Evolutionary conservation across 75 land plant species (phyloP).

Genomic region (Sequoia sempervirens): DNA sequence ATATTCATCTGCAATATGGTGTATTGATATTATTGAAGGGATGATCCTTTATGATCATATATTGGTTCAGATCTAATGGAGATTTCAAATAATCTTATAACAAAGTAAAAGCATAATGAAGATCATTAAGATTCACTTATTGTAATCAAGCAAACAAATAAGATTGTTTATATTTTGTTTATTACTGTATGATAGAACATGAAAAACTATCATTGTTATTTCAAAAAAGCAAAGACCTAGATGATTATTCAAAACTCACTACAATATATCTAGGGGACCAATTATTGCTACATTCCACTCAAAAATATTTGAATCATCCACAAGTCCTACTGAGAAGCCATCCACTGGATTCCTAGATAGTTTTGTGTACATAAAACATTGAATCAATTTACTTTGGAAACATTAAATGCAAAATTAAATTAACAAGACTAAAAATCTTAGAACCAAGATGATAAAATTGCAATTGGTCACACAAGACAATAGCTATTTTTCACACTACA

Average conservation of each 20-base stretch:
- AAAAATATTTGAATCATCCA: slow-evolving; percentile 82
- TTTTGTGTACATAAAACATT: slow-evolving; percentile 31
- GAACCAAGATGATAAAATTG: background rate
- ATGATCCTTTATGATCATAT: background rate
- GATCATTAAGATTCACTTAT: background rate
- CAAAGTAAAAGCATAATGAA: too few species aligned
- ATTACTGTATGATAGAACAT: background rate
- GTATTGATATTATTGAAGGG: too few species aligned
- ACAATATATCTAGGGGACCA: slow-evolving; percentile 89
- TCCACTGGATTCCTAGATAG: slow-evolving; percentile 80
- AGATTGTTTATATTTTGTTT: background rate
- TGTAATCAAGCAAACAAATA: background rate
- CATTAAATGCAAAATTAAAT: background rate
- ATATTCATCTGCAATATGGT: background rate
- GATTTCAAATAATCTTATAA: background rate
- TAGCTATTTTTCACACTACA: background rate
- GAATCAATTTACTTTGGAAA: background rate
- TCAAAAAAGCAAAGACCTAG: background rate
- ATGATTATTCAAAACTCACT: slow-evolving; percentile 44
- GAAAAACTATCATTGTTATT: background rate
- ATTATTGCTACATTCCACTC: slow-evolving; percentile 95
- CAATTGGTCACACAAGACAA: background rate
- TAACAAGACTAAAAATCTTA: background rate
- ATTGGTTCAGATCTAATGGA: background rate
- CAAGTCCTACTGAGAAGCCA: slow-evolving; percentile 89